Conservation (phyloP, 345 rosid species). For the Sapria himalayana region DNA sequence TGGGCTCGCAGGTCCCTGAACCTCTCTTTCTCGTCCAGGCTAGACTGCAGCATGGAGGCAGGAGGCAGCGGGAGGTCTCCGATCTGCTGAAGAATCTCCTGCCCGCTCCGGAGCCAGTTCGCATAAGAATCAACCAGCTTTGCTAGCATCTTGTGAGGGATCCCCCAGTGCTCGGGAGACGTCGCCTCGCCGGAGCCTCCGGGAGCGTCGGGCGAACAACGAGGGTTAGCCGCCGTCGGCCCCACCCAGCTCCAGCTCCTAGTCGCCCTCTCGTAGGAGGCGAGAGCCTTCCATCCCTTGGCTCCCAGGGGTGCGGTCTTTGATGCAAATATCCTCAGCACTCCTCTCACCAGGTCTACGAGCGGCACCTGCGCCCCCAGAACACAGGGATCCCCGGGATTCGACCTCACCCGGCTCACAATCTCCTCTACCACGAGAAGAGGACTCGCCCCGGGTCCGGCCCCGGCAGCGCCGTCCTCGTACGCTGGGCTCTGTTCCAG, state of each 20-base stretch:
- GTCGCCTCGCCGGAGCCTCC: slow-evolving; percentile 71
- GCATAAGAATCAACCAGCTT: slow-evolving; percentile 96
- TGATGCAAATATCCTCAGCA: slow-evolving; percentile 70
- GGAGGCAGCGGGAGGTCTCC: slow-evolving; percentile 98
- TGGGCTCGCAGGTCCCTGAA: slow-evolving; percentile 96
- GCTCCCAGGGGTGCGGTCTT: slow-evolving; percentile 93
- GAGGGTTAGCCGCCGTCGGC: slow-evolving; percentile 38
- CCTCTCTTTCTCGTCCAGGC: slow-evolving; percentile 88
- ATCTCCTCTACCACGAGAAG: slow-evolving; percentile 75
- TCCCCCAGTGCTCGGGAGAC: slow-evolving; percentile 89
- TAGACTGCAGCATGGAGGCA: slow-evolving; percentile 49
- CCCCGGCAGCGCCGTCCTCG: slow-evolving; percentile 27
- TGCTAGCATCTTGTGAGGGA: slow-evolving; percentile 85
- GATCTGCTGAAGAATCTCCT: slow-evolving; percentile 81
- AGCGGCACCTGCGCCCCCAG: slow-evolving; percentile 94
- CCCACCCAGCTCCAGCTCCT: slow-evolving; percentile 95
- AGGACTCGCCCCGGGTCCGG: slow-evolving; percentile 26
- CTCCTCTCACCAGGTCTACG: slow-evolving; percentile 90
- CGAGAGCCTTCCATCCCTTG: slow-evolving; percentile 93
- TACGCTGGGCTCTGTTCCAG: slow-evolving; percentile 26
- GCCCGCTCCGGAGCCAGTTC: slow-evolving; percentile 87
- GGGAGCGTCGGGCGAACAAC: slow-evolving; percentile 29
- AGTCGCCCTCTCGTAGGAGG: slow-evolving; percentile 45
- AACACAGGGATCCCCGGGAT: slow-evolving; percentile 89
- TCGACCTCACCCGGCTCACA: slow-evolving; percentile 65